These are phyloP conservation scores for Hydrangea macrophylla DNA, from an alignment of 148 eudicot genomes.

Conservation along the genomic window DNA sequence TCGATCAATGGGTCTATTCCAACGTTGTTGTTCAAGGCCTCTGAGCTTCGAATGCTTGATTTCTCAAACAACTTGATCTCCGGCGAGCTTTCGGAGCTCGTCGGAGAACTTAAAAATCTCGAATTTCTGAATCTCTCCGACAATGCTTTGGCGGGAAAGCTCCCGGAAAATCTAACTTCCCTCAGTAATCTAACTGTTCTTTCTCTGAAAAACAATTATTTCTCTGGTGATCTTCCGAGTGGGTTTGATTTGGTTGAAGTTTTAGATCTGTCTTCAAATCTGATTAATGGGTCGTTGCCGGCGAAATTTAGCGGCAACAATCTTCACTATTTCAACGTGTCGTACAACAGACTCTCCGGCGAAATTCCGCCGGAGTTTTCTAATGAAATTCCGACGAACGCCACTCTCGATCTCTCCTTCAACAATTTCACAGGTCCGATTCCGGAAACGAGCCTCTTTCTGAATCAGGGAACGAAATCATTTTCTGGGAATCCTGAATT, in stretches of 20 bases:
- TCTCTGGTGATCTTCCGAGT: constrained; percentile 51
- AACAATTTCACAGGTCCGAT: constrained; percentile 72
- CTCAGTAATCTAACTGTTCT: constrained; percentile 44
- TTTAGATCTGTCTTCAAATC: constrained; percentile 68
- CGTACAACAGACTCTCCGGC: constrained; percentile 64
- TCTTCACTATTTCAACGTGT: constrained; percentile 47
- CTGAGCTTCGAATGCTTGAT: constrained; percentile 51
- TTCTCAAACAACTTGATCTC: constrained; percentile 62
- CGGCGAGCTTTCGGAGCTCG: constrained; percentile 53
- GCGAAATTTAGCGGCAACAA: constrained; percentile 40
- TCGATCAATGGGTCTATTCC: constrained; percentile 77
- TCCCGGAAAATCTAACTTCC: constrained; percentile 47
- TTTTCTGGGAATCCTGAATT: constrained; percentile 61
- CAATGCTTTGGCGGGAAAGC: constrained; percentile 53
- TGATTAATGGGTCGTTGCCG: constrained; percentile 68
- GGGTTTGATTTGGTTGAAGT: constrained; percentile 45
- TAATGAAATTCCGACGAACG: constrained; percentile 41
- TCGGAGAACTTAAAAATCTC: constrained; percentile 43
- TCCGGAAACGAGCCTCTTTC: constrained; percentile 48
- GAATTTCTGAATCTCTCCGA: constrained; percentile 53
- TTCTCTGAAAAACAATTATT: constrained; percentile 50
- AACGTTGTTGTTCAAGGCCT: constrained; percentile 34
- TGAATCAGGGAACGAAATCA: constrained; percentile 38
- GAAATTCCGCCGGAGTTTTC: constrained; percentile 61
- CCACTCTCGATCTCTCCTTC: constrained; percentile 66